Base-by-base conservation (phyloP, 805 yeast species). In the Teunomyces gatunensis region DNA sequence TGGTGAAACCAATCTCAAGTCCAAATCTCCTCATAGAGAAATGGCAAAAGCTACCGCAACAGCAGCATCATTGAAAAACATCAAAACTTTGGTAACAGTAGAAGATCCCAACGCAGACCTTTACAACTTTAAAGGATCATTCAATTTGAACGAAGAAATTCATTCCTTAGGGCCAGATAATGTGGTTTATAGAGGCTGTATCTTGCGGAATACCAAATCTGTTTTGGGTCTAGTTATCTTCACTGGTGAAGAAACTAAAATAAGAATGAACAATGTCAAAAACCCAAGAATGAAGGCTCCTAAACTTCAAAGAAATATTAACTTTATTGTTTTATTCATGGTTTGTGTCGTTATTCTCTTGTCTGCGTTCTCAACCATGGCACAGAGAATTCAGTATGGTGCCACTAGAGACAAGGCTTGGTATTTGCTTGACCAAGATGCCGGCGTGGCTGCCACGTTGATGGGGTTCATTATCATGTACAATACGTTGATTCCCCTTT, bases 401-500 rank as follows among this genome's bases (percentile, higher is more conserved):
- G 59, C 62, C 5, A 60, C 69, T 30, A 67, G 70, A 39, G 70
- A 74, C 28, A 69, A 62, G 29, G 64, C 68, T 18, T 90, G 97
- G 97, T 95, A 91, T 60, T 64, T 90, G 23, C 67, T 70, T 40
- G 80, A 78, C 3, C 75, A 80, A 56, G 94, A 87, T 54, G 96
- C 85, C 0, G 95, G 96, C 18, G 78, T 81, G 17, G 92, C 96
- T 2, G 87, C 96, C 1, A 88, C 96, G 0, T 76, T 94, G 43
- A 91, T 94, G 96, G 90, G 98, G 2, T 95, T 87, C 66, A 85
- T 94, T 53, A 92, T 94, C 73, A 92, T 94, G 98, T 92, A 86
- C 71, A 94, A 94, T 64, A 94, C 99, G 0, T 78, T 94, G 71
- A 94, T 94, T 61, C 99, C 99, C 0, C 73, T 94, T 28, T 92